These are phyloP conservation scores for Marvania coccoides DNA, from an alignment of 139 green algal genomes.

Conservation along the genomic window DNA sequence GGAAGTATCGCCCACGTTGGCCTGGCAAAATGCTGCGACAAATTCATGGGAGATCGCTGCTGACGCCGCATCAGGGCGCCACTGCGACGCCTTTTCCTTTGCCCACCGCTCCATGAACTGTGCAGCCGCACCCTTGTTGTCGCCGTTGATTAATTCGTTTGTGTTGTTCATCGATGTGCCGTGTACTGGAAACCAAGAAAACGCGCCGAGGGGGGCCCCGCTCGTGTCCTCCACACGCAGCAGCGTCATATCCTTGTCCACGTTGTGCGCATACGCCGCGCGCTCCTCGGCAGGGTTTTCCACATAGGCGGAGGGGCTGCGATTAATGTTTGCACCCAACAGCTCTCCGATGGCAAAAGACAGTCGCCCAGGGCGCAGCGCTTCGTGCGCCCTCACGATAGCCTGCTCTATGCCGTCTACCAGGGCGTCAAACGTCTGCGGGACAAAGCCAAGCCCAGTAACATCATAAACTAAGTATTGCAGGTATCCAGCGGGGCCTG, in stretches of 20 bases:
- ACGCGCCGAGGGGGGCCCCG: conserved; percentile 9
- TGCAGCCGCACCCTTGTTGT: conserved; percentile 79
- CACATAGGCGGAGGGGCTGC: conserved; percentile 73
- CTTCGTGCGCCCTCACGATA: conserved; percentile 54
- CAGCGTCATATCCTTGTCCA: conserved; percentile 69
- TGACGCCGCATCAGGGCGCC: background rate
- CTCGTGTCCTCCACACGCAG: conserved; percentile 33
- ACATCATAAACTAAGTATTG: conserved; percentile 73
- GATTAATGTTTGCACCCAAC: conserved; percentile 66
- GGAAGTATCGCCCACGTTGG: conserved; percentile 68
- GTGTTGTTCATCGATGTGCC: conserved; percentile 87
- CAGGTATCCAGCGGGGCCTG: conserved; percentile 67
- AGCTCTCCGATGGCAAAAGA: conserved; percentile 35
- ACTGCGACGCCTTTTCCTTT: background rate
- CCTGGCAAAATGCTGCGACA: conserved; percentile 71
- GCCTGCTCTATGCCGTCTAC: conserved; percentile 66
- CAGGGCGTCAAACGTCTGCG: conserved; percentile 66
- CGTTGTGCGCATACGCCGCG: conserved; percentile 43
- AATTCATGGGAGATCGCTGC: conserved; percentile 15
- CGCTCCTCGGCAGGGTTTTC: conserved; percentile 65
- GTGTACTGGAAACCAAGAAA: conserved; percentile 80
- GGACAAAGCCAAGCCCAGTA: conserved; percentile 70
- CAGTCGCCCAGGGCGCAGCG: conserved; percentile 37
- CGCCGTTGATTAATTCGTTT: conserved; percentile 69
- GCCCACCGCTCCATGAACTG: conserved; percentile 58